Percentiles rank a stretch among this genome's conserved stretches.
Conservation (phyloP, 495 filamentous ascomycete species). For the Penicillium mononematosum region DNA sequence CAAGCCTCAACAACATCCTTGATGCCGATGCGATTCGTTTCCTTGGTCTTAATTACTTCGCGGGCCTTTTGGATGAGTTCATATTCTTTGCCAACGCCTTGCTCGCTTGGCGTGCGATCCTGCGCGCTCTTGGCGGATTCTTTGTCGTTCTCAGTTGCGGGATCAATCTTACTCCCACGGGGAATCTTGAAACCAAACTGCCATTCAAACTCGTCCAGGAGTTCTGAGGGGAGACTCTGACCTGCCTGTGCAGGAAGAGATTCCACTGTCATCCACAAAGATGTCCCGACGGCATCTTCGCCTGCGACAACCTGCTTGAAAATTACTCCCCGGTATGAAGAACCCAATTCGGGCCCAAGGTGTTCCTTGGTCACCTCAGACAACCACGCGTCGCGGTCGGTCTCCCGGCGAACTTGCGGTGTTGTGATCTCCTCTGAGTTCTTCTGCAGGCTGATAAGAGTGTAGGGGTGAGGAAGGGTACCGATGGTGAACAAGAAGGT, state of each 20-base stretch:
- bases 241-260: conserved; percentile 44
- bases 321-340: conserved; percentile 60
- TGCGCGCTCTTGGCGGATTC: conserved; percentile 31
- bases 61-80: conserved; percentile 61
- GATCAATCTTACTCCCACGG: conserved; percentile 47
- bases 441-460: conserved; percentile 61
- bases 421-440: conserved; percentile 55
- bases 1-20: conserved; percentile 76
- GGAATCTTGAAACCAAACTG: conserved; percentile 83
- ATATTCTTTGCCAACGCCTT: conserved; percentile 55
- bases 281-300: conserved; percentile 54
- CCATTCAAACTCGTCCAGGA: conserved; percentile 74
- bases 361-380: conserved; percentile 66
- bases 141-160: conserved; percentile 53
- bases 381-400: conserved; percentile 80
- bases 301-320: conserved; percentile 83
- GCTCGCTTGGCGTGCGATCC: conserved; percentile 43
- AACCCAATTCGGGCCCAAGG: conserved; percentile 57
- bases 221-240: conserved; percentile 38
- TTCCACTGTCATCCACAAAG: conserved; percentile 83
- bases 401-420: conserved; percentile 70
- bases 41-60: conserved; percentile 47
- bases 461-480: conserved; percentile 88
- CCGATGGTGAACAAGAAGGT: conserved; percentile 74
- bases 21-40: conserved; percentile 38